Conservation (phyloP, 495 filamentous ascomycete genomes). For the Aspergillus hancockii region DNA sequence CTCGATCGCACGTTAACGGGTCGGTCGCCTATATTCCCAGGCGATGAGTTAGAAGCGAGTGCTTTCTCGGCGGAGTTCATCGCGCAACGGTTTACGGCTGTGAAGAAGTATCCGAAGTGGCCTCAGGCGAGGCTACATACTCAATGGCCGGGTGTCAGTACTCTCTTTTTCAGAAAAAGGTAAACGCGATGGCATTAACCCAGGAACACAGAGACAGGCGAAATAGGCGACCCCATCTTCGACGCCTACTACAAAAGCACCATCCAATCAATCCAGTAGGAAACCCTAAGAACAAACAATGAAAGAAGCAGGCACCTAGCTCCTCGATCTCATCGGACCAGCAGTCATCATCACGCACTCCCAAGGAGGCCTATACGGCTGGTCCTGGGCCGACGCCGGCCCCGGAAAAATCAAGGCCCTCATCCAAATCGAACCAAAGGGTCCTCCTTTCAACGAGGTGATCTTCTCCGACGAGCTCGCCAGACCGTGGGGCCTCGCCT, state of each 20-base stretch:
- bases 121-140: conserved; percentile 47
- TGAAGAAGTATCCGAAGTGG: conserved; percentile 38
- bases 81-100: conserved; percentile 40
- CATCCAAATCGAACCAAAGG: conserved; percentile 31
- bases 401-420: conserved; percentile 28
- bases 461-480: not conserved
- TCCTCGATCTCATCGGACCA: conserved; percentile 34
- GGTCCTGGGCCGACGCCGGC: conserved; percentile 30
- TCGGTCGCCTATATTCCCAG: conserved; percentile 17
- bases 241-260: conserved; percentile 41
- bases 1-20: conserved; percentile 45
- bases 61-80: conserved; percentile 26
- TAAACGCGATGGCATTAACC: not conserved
- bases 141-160: conserved; percentile 55
- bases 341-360: conserved; percentile 33
- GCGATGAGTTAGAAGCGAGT: conserved; percentile 11
- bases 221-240: conserved; percentile 50
- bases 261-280: conserved; percentile 26
- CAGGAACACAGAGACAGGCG: not conserved
- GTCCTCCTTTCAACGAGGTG: conserved; percentile 22
- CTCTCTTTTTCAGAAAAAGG: conserved; percentile 13
- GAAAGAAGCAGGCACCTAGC: conserved; percentile 24
- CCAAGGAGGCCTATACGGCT: conserved; percentile 31
- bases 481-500: conserved; percentile 17
- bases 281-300: conserved; percentile 22